Base-by-base conservation (phyloP, 805 yeast genomes). In the Ogataea nakhonphanomensis region DNA sequence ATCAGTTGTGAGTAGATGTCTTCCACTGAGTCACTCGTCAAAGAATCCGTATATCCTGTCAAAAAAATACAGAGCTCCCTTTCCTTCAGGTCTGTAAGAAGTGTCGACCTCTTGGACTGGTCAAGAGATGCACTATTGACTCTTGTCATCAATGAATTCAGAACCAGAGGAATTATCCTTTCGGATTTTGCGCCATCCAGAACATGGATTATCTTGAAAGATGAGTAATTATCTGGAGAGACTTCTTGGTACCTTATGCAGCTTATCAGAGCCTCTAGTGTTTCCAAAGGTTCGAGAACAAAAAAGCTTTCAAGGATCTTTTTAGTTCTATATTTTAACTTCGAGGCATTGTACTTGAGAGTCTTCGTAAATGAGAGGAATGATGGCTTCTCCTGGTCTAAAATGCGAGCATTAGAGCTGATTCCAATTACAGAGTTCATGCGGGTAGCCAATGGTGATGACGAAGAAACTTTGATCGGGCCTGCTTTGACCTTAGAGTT, bases 131-230 rank as follows among this genome's bases (percentile, higher is more conserved):
- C 35, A 1, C 61, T 59, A 44, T 66, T 67, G 8, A 76, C 66
- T 43, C 83, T 64, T 8, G 78, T 65, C 15, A 61, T 55, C 24
- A 83, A 67, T 0, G 85, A 67, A 41, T 75, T 70, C 49, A 86
- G 67, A 4, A 89, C 64, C 50, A 76, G 73, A 0, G 95, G 90
- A 10, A 88, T 65, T 0, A 95, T 84, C 5, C 76, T 53, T 41
- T 79, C 84, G 0, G 95, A 84, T 48, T 85, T 76, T 7, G 95
- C 84, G 0, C 93, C 91, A 62, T 90, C 96, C 35, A 90, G 64
- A 2, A 84, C 81, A 57, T 85, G 88, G n/a, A 86, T 59, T 1
- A 86, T 54, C 49, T 81, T 83, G 51, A 79, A 73, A 9, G 78
- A 66, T 5, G 73, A 52, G 59, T 49, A 20, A 51, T 50, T 24